These are phyloP conservation scores for Microstroma glucosiphilum DNA, from an alignment of 1,284 basidiomycete species.

Conservation along the genomic window DNA sequence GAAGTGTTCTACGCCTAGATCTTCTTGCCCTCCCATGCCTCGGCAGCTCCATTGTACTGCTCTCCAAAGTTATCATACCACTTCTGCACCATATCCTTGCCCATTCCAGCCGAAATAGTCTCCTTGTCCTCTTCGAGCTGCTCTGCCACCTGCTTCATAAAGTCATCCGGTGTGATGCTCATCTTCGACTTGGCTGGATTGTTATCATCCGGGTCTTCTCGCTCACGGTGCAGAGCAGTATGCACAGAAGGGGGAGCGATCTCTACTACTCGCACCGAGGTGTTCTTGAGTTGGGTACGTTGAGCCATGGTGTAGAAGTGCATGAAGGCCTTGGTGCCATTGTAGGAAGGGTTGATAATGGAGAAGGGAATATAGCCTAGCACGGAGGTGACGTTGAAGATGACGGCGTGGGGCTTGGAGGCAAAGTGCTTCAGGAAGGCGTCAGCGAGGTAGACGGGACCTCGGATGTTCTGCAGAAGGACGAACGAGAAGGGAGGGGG, in stretches of 20 bases:
- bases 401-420: constrained; percentile 28
- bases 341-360: constrained; percentile 31
- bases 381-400: constrained; percentile 41
- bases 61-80: constrained; percentile 39
- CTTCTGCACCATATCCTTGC: constrained; percentile 33
- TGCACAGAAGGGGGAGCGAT: constrained; percentile 43
- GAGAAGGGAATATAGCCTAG: constrained; percentile 35
- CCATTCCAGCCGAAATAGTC: constrained; percentile 33
- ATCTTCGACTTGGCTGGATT: constrained; percentile 10
- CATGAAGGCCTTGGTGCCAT: constrained; percentile 20
- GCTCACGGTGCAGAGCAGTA: constrained; percentile 34
- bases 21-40: not conserved
- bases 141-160: constrained; percentile 32
- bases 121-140: constrained; percentile 31
- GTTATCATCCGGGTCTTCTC: constrained; percentile 38
- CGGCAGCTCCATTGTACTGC: constrained; percentile 2
- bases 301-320: constrained; percentile 44
- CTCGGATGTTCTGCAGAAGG: constrained; percentile 29
- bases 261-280: constrained; percentile 30
- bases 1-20: not conserved
- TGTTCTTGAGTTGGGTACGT: constrained; percentile 33
- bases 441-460: constrained; percentile 40
- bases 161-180: constrained; percentile 33
- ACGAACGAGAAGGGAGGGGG: not conserved
- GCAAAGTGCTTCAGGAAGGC: constrained; percentile 40